A percentile compares a stretch with the other conserved stretches of the same genome.
phyloP scores from a whole-genome alignment of 257 asterid genomes.

The Fraxinus quadrangulata region DNA sequence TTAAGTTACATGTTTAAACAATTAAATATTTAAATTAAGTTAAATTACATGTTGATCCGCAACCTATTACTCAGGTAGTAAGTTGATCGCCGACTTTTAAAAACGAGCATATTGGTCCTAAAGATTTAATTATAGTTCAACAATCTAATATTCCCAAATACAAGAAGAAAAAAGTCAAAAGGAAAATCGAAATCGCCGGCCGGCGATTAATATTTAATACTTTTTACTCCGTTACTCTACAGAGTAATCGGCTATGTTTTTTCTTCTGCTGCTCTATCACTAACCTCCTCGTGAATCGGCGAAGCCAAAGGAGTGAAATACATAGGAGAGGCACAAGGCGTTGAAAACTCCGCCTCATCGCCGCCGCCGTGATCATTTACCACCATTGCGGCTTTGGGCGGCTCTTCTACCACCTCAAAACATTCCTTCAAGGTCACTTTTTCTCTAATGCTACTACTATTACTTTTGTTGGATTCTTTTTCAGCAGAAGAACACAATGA shows the following conservation, averaged over 20 bases:
- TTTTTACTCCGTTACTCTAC: not conserved
- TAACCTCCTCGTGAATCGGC: slow-evolving; percentile 15
- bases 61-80: no score
- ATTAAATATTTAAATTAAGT: no score
- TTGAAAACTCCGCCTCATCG: slow-evolving; percentile 24
- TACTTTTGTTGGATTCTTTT: slow-evolving; percentile 5
- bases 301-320: slow-evolving; percentile 34
- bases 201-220: not conserved
- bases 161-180: no score
- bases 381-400: slow-evolving; percentile 7
- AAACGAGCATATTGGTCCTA: not conserved
- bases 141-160: not conserved
- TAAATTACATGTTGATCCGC: no score
- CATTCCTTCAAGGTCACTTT: slow-evolving; percentile 40
- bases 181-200: not conserved
- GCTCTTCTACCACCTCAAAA: slow-evolving; percentile 31
- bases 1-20: no score
- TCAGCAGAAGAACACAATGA: slow-evolving; percentile 27
- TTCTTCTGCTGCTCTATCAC: not conserved
- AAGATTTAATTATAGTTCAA: no score
- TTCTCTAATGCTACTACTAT: not conserved
- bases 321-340: slow-evolving; percentile 35
- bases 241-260: not conserved
- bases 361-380: not conserved
- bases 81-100: not conserved